Conservation (phyloP, 192 early-diverging fungal genomes). For the Backusella psychrophila region DNA sequence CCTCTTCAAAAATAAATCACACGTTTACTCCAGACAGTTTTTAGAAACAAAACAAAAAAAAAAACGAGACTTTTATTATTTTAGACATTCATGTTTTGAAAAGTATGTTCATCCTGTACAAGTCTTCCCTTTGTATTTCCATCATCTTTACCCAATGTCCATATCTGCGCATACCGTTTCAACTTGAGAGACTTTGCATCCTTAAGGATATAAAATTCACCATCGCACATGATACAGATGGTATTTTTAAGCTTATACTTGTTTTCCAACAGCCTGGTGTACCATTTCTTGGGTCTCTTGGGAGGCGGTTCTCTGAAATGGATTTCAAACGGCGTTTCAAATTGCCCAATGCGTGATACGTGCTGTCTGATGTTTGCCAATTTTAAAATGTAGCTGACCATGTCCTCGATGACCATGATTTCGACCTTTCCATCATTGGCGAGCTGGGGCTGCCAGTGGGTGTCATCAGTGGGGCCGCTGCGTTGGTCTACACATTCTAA, state of each 20-base stretch:
- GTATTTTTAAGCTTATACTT: constrained; percentile 36
- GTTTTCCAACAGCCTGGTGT: background rate
- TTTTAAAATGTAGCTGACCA: constrained; percentile 64
- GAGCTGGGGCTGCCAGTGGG: constrained; percentile 60
- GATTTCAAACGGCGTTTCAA: constrained; percentile 52
- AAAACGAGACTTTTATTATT: background rate
- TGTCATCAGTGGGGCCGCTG: constrained; percentile 49
- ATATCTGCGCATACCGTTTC: constrained; percentile 65
- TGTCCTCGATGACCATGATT: constrained; percentile 58
- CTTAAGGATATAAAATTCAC: constrained; percentile 71
- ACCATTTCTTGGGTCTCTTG: background rate
- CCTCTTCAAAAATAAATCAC: too few relatives aligned
- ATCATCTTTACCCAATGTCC: constrained; percentile 50
- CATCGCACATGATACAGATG: constrained; percentile 73
- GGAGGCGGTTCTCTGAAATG: constrained; percentile 45
- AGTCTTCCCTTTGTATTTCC: constrained; percentile 17
- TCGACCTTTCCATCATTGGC: constrained; percentile 70
- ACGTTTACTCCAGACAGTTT: too few relatives aligned
- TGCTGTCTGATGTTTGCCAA: constrained; percentile 49
- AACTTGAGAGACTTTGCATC: constrained; percentile 57
- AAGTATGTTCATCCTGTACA: constrained; percentile 22
- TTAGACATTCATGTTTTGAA: background rate
- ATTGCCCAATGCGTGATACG: constrained; percentile 65
- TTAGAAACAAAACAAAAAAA: too few relatives aligned
- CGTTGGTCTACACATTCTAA: constrained; percentile 41